Conservation (phyloP, 225 moss, liverwort and hornwort species). For the Straminergon stramineum region DNA sequence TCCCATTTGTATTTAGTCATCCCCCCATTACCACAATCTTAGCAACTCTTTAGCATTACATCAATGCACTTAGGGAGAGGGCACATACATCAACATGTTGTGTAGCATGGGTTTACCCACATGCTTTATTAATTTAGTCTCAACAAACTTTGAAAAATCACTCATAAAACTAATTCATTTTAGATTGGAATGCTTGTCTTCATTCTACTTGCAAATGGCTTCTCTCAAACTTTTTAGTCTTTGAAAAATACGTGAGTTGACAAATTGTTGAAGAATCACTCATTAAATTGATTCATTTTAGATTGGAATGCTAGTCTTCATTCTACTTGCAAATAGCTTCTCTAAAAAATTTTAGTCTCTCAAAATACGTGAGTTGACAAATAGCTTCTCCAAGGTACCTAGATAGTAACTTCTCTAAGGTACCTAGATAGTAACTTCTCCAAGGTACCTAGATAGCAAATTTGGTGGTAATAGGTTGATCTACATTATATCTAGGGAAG, state of each 20-base stretch:
- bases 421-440: background rate
- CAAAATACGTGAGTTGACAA: background rate
- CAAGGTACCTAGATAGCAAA: background rate
- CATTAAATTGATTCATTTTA: no score
- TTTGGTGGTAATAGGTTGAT: fast-evolving
- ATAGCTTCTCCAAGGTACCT: no score
- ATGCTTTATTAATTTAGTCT: background rate
- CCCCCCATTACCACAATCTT: background rate
- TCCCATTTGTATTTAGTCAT: fast-evolving
- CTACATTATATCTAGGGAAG: background rate
- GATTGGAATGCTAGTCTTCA: no score
- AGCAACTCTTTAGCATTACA: background rate
- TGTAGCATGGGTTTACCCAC: background rate
- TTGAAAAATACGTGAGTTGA: background rate
- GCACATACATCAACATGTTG: fast-evolving
- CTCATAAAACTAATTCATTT: no score
- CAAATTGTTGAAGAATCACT: background rate
- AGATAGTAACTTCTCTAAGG: background rate
- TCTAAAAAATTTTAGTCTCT: background rate
- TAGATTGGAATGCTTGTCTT: no score
- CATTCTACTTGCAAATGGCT: background rate
- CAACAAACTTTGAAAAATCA: background rate
- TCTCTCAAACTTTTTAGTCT: background rate
- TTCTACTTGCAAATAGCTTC: background rate
- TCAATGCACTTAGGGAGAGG: background rate